Evolutionary conservation across 805 yeast species (phyloP).

Genomic region (Millerago galiae): DNA sequence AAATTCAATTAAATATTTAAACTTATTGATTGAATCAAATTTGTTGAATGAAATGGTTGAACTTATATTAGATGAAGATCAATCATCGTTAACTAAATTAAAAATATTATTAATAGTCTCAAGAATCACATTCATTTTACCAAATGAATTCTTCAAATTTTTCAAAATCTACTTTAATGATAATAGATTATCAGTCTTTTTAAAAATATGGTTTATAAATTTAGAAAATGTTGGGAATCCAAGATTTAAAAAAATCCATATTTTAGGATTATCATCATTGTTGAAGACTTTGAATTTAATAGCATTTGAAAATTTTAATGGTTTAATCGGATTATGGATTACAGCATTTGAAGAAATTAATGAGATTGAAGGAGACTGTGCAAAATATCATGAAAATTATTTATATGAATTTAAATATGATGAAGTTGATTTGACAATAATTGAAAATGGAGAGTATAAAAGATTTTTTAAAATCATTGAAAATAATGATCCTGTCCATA

Average conservation of each 20-base stretch:
- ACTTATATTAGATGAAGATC: constrained; percentile 25
- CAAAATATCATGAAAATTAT: constrained; percentile 41
- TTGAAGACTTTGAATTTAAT: constrained; percentile 31
- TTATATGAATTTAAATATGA: constrained; percentile 22
- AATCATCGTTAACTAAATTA: constrained; percentile 25
- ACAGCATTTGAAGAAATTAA: constrained; percentile 67
- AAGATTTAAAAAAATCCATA: constrained; percentile 60
- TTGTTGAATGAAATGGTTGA: constrained; percentile 24
- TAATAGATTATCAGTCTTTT: constrained; percentile 23
- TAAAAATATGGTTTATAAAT: constrained; percentile 37
- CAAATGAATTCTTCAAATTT: constrained; percentile 13
- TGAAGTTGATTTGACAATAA: constrained; percentile 16
- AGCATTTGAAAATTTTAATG: constrained; percentile 25
- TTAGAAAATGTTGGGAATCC: constrained; percentile 63
- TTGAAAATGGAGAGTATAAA: constrained; percentile 36
- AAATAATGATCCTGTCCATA: constrained; percentile 46
- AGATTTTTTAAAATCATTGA: constrained; percentile 34
- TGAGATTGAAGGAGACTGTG: constrained; percentile 58
- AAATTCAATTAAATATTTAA: constrained; percentile 14
- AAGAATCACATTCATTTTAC: constrained; percentile 29
- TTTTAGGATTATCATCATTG: constrained; percentile 54
- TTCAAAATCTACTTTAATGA: constrained; percentile 3
- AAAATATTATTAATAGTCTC: constrained; percentile 31
- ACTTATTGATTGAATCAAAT: constrained; percentile 22
- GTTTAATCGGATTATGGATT: constrained; percentile 37